Base-by-base conservation (phyloP, 2,329 filamentous ascomycete genomes). In the Fusarium devonianum region DNA sequence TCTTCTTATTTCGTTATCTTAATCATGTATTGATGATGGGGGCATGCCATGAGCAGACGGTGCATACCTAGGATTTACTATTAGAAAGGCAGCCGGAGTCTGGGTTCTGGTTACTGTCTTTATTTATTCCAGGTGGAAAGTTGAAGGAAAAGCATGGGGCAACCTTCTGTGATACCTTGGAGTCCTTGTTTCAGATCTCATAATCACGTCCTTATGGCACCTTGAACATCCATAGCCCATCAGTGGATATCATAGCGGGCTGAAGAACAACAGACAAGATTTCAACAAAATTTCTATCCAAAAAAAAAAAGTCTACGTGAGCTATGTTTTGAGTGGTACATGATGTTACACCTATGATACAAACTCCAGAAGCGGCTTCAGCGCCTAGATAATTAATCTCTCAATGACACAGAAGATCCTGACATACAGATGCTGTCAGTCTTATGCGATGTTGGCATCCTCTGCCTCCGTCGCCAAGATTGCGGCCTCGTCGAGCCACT, bases 171-270 rank as follows among this genome's bases (percentile, higher is more conserved):
- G 35, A 51, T 39, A 50, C 33, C 42, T 58, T 32, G 19, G 37
- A 37, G 32, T 46, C 33, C 40, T 37, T 39, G 30, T 35, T 51
- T 54, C 30, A 18, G 41, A 53, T 51, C 53, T 22, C 44, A 51
- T 43, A 56, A 63, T 55, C 47, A 62, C 58, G 60, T 60, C 39
- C 35, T 58, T 62, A 60, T 45, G 56, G 56, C 33, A 40, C 18
- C n/a, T 18, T 42, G 23, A 8, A 40, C 22, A 23, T 34, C 17
- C 9, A 25, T 16, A 28, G 16, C 8, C 17, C 25, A 25, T 11
- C 13, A 26, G 22, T 18, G 26, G 16, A 36, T 43, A 21, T 5
- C 6, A 13, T 30, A 23, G 13, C 18, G 12, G 8, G 6, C 6
- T 16, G 13, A 7, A 4, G 28, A 16, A 30, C 9, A 16, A n/a